These are phyloP conservation scores for Wickerhamomyces tratensis DNA, from an alignment of 805 yeast genomes.

Conservation along the genomic window DNA sequence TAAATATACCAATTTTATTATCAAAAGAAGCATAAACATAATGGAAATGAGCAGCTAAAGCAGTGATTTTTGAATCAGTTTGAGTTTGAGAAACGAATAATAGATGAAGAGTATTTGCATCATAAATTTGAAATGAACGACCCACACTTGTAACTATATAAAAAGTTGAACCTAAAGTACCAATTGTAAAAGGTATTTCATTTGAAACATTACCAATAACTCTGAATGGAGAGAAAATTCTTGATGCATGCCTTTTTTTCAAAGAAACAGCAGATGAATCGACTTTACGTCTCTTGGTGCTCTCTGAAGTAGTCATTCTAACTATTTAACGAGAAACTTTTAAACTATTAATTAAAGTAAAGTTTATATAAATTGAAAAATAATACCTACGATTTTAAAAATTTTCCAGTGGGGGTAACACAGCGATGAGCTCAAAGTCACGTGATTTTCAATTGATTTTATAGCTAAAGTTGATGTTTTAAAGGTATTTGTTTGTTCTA, in stretches of 20 bases:
- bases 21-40: slow-evolving; percentile 73
- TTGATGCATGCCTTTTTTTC: slow-evolving; percentile 27
- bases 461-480: too few relatives aligned
- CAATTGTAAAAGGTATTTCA: slow-evolving; percentile 75
- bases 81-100: slow-evolving; percentile 79
- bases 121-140: slow-evolving; percentile 82
- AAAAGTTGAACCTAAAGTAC: slow-evolving; percentile 81
- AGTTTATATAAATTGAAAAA: too few relatives aligned
- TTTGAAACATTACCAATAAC: slow-evolving; percentile 89
- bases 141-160: slow-evolving; percentile 89
- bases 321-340: not conserved
- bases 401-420: too few relatives aligned
- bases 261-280: not conserved
- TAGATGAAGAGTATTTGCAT: slow-evolving; percentile 76
- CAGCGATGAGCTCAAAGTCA: too few relatives aligned
- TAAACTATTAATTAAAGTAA: not conserved
- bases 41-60: slow-evolving; percentile 74
- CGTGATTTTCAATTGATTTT: too few relatives aligned
- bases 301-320: slow-evolving; percentile 1
- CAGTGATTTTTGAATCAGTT: slow-evolving; percentile 59
- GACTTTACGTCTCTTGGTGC: slow-evolving; percentile 11
- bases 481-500: too few relatives aligned
- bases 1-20: slow-evolving; percentile 63
- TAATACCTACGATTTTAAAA: too few relatives aligned
- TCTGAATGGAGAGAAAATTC: slow-evolving; percentile 78